These are phyloP conservation scores for Xylaria sp. DNA, from an alignment of 2,329 filamentous ascomycete species.

Conservation along the genomic window DNA sequence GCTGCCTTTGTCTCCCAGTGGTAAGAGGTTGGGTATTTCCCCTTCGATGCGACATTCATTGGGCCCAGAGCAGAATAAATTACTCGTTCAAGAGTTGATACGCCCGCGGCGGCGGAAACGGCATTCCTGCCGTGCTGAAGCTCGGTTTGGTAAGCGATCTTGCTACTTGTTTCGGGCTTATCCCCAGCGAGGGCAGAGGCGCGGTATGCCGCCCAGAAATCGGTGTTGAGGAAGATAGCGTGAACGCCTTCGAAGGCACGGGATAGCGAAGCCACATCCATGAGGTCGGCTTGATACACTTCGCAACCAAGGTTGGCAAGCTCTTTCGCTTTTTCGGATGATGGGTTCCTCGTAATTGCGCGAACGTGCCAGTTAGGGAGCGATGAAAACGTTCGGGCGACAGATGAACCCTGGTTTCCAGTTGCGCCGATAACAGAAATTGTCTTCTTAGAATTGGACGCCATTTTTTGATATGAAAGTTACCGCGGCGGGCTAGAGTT, in stretches of 20 bases:
- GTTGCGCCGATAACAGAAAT: slow-evolving; percentile 43
- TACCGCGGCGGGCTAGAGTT: neutral
- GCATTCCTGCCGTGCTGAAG: slow-evolving; percentile 46
- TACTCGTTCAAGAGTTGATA: slow-evolving; percentile 48
- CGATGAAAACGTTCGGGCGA: slow-evolving; percentile 36
- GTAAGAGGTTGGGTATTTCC: slow-evolving; percentile 43
- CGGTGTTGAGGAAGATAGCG: slow-evolving; percentile 44
- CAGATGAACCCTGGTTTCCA: slow-evolving; percentile 41
- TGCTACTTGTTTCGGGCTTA: slow-evolving; percentile 23
- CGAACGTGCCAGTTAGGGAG: slow-evolving; percentile 38
- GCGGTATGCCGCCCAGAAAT: slow-evolving; percentile 36
- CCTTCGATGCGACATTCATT: slow-evolving; percentile 36
- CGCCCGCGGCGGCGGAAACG: slow-evolving; percentile 42
- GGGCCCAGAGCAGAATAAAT: slow-evolving; percentile 43
- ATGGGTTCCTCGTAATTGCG: slow-evolving; percentile 35
- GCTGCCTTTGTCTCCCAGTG: slow-evolving; percentile 51
- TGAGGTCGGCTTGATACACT: slow-evolving; percentile 36
- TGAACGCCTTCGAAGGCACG: slow-evolving; percentile 38
- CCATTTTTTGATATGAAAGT: slow-evolving; percentile 21
- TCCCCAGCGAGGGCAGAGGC: slow-evolving; percentile 24
- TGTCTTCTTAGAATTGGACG: slow-evolving; percentile 28
- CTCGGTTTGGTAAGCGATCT: slow-evolving; percentile 30
- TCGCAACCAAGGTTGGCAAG: slow-evolving; percentile 36
- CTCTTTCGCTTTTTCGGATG: slow-evolving; percentile 30
- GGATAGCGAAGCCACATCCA: slow-evolving; percentile 27